These are phyloP conservation scores for Kalaharituber pfeilii DNA, from an alignment of 2,329 filamentous ascomycete genomes.

Conservation along the genomic window DNA sequence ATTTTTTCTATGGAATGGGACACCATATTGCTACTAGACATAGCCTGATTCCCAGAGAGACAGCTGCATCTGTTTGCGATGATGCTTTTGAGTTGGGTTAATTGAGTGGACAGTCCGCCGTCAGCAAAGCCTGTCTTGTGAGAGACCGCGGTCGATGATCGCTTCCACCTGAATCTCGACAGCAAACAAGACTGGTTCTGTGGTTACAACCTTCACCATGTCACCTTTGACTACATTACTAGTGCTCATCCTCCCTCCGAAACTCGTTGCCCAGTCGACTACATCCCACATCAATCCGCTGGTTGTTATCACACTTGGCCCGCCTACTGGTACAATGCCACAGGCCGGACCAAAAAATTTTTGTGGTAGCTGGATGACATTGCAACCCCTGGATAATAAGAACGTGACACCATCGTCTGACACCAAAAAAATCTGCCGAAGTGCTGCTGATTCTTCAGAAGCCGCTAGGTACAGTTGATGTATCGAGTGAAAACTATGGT, in stretches of 20 bases:
- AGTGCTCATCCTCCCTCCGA: constrained; percentile 58
- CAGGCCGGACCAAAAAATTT: constrained; percentile 51
- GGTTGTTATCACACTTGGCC: constrained; percentile 61
- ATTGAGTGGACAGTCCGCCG: too few relatives aligned
- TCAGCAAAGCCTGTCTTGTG: too few relatives aligned
- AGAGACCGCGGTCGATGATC: too few relatives aligned
- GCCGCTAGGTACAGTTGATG: constrained; percentile 34
- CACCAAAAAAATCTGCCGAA: constrained; percentile 45
- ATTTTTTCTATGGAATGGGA: too few relatives aligned
- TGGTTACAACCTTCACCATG: constrained; percentile 43
- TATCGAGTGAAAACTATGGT: constrained; percentile 78
- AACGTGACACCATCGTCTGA: constrained; percentile 54
- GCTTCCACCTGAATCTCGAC: constrained; percentile 38
- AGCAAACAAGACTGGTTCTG: constrained; percentile 53
- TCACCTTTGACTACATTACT: constrained; percentile 58
- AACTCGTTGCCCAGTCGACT: constrained; percentile 55
- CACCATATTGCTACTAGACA: too few relatives aligned
- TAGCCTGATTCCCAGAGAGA: too few relatives aligned
- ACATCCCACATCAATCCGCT: constrained; percentile 85
- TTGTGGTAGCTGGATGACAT: constrained; percentile 46
- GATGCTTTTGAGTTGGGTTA: too few relatives aligned
- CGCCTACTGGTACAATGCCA: constrained; percentile 70
- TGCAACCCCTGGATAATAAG: constrained; percentile 51
- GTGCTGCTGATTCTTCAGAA: background rate
- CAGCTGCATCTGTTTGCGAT: too few relatives aligned